These are phyloP conservation scores for Hypomyces rosellus DNA, from an alignment of 2,329 filamentous ascomycete species.

Conservation along the genomic window DNA sequence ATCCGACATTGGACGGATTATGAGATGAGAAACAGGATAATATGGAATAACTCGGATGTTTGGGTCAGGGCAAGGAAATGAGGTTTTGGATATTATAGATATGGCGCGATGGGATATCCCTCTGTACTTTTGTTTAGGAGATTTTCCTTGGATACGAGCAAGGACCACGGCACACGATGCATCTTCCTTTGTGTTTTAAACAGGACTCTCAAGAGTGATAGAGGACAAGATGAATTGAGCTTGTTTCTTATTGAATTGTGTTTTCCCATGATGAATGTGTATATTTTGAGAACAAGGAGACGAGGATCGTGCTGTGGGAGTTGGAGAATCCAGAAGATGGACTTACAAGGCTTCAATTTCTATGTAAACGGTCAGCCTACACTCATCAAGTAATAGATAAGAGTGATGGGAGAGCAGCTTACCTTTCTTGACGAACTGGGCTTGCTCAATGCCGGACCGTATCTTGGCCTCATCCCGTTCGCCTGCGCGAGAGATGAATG, in stretches of 20 bases:
- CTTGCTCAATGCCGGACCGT: slow-evolving; percentile 64
- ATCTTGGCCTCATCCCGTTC: slow-evolving; percentile 71
- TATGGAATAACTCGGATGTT: too few relatives aligned
- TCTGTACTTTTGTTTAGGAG: neutral
- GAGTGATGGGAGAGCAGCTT: slow-evolving; percentile 10
- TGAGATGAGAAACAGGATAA: too few relatives aligned
- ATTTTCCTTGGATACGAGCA: neutral
- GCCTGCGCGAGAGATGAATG: slow-evolving; percentile 70
- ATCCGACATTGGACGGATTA: too few relatives aligned
- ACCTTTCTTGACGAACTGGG: slow-evolving; percentile 91
- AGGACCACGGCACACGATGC: too few relatives aligned
- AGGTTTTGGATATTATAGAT: neutral
- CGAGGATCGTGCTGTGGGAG: too few relatives aligned
- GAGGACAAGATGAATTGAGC: too few relatives aligned
- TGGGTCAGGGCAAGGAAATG: neutral
- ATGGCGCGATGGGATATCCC: neutral
- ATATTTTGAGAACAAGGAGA: too few relatives aligned
- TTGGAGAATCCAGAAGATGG: neutral
- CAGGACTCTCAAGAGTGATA: too few relatives aligned
- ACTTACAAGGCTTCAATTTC: slow-evolving; percentile 90
- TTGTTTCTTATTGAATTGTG: too few relatives aligned
- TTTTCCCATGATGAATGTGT: too few relatives aligned
- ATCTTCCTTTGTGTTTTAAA: too few relatives aligned
- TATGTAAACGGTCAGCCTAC: slow-evolving; percentile 28
- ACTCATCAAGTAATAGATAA: neutral